Percentiles rank a stretch among this genome's conserved stretches.
Conservation (phyloP, 306 rosid genomes). For the Vigna hirtella region DNA sequence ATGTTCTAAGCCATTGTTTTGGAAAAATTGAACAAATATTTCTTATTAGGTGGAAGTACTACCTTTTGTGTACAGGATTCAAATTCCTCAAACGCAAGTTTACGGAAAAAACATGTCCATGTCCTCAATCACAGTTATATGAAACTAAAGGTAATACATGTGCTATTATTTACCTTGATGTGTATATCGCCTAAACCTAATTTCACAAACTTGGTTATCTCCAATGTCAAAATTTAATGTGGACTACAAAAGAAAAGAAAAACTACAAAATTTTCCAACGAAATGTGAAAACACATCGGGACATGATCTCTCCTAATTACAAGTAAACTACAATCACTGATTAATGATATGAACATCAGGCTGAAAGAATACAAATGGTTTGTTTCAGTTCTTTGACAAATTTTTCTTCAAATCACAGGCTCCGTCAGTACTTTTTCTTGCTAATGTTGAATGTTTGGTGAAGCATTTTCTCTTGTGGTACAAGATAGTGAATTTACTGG, state of each 20-base stretch:
- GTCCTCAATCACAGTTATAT: constrained; percentile 34
- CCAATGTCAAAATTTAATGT: constrained; percentile 39
- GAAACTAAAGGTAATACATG: constrained; percentile 30
- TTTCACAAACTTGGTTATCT: constrained; percentile 29
- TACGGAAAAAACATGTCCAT: background rate
- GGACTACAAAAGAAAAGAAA: constrained; percentile 12
- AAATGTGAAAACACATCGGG: constrained; percentile 41
- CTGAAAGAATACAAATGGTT: background rate
- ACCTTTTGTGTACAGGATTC: background rate
- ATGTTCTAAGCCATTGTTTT: background rate
- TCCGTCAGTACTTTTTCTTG: constrained; percentile 23
- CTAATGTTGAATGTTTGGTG: constrained; percentile 74
- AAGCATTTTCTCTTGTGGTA: constrained; percentile 69
- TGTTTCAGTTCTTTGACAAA: background rate
- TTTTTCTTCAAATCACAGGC: constrained; percentile 37
- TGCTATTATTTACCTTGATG: constrained; percentile 20
- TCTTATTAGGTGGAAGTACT: background rate
- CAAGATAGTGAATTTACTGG: constrained; percentile 53
- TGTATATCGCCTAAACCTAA: constrained; percentile 26
- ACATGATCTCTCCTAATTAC: constrained; percentile 8
- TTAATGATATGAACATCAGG: background rate
- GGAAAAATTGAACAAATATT: background rate
- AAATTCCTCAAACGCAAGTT: background rate
- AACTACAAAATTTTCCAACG: constrained; percentile 49
- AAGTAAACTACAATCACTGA: constrained; percentile 8